Conservation (phyloP, 176 grass and related monocot species). For the Lolium perenne region DNA sequence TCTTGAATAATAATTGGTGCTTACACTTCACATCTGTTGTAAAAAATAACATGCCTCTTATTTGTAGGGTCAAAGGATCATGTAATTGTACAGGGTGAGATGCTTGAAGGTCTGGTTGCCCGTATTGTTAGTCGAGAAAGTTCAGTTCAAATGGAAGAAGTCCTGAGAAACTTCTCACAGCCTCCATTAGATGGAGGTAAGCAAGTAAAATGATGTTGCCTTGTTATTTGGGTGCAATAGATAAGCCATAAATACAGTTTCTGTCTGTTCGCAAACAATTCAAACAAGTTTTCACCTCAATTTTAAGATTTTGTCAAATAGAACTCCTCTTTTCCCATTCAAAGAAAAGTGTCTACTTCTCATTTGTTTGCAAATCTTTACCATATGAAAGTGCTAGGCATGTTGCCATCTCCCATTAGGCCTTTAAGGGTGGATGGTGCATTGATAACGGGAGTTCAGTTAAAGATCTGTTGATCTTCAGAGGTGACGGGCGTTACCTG, state of each 20-base stretch:
- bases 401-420: too few relatives aligned
- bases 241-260: constrained; percentile 6
- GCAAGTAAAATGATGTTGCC: neutral
- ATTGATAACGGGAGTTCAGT: too few relatives aligned
- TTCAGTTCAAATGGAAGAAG: constrained; percentile 76
- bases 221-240: constrained; percentile 10
- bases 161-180: constrained; percentile 67
- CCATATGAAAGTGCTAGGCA: neutral
- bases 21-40: constrained; percentile 4
- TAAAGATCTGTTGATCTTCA: too few relatives aligned
- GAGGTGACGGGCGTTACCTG: too few relatives aligned
- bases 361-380: neutral
- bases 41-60: neutral
- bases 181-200: constrained; percentile 54
- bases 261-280: neutral
- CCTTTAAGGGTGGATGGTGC: too few relatives aligned
- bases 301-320: constrained; percentile 13
- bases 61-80: constrained; percentile 88
- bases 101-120: constrained; percentile 95
- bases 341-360: neutral
- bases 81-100: constrained; percentile 85
- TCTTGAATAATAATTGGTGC: constrained; percentile 14
- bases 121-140: constrained; percentile 78
- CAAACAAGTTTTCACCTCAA: neutral
- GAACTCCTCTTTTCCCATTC: neutral